These are phyloP conservation scores for Populus pruinosa DNA, from an alignment of 345 rosid genomes.

Conservation along the genomic window DNA sequence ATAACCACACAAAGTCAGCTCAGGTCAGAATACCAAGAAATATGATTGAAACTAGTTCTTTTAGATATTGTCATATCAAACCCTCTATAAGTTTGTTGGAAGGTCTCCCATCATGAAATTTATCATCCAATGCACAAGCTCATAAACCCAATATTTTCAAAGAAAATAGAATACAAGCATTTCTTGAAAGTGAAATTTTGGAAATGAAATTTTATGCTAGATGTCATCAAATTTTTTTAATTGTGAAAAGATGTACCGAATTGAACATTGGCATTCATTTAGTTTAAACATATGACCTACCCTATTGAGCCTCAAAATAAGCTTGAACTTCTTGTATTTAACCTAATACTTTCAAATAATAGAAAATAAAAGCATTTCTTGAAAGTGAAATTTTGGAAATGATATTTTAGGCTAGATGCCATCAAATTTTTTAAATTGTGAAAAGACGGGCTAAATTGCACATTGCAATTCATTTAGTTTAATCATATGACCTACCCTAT, in stretches of 20 bases:
- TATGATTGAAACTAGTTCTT: not conserved
- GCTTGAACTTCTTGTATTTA: not conserved
- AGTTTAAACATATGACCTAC: not conserved
- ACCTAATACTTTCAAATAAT: not conserved
- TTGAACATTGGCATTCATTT: not conserved
- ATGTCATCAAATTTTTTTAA: not conserved
- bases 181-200: not conserved
- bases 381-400: not conserved
- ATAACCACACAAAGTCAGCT: constrained; percentile 1
- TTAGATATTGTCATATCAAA: not conserved
- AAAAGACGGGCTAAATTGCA: not conserved
- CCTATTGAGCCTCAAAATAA: not conserved
- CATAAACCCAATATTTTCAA: not conserved
- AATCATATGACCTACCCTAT: not conserved
- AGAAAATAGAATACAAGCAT: not conserved
- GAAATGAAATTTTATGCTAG: not conserved
- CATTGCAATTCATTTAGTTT: not conserved
- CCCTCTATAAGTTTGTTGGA: not conserved
- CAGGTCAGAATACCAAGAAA: not conserved
- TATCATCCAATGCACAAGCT: not conserved
- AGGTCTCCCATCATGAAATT: not conserved
- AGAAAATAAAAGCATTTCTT: no score
- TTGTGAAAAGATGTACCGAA: not conserved
- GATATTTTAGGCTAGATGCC: not conserved
- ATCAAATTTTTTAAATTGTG: not conserved